These are phyloP conservation scores for Aegilops bicornis DNA, from an alignment of 176 grass and related monocot genomes.

Conservation along the genomic window DNA sequence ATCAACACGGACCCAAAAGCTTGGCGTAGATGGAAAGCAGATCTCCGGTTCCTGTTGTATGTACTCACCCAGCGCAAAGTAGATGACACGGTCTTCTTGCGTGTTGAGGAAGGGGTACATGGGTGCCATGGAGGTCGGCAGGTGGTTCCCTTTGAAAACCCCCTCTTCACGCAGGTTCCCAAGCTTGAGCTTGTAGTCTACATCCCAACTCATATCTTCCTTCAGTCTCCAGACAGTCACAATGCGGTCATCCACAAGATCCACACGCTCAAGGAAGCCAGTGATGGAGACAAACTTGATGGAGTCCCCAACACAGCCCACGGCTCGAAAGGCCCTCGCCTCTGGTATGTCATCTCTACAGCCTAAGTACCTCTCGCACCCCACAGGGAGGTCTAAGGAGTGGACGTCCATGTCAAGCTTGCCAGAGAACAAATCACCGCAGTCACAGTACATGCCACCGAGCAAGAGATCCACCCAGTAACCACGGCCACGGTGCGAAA, in stretches of 20 bases:
- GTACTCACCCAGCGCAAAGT: background rate
- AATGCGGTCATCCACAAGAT: background rate
- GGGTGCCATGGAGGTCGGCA: background rate
- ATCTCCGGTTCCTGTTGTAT: too few species aligned
- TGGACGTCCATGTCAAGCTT: too few species aligned
- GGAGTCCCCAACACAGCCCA: background rate
- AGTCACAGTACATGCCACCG: background rate
- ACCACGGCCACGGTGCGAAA: background rate
- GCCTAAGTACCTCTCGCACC: too few species aligned
- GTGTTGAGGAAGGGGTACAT: background rate
- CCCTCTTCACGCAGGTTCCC: background rate
- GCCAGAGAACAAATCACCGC: background rate
- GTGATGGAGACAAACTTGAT: background rate
- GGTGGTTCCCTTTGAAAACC: too few species aligned
- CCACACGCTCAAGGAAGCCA: background rate
- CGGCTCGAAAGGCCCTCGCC: background rate
- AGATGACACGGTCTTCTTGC: background rate
- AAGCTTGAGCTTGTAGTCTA: background rate
- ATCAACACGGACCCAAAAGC: background rate
- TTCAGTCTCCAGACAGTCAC: background rate
- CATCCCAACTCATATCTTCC: background rate
- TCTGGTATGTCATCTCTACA: background rate
- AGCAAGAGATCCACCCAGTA: background rate
- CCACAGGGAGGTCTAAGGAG: background rate
- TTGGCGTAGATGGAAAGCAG: background rate